Base-by-base conservation (phyloP, 345 rosid species). In the Euphorbia pulcherrima region DNA sequence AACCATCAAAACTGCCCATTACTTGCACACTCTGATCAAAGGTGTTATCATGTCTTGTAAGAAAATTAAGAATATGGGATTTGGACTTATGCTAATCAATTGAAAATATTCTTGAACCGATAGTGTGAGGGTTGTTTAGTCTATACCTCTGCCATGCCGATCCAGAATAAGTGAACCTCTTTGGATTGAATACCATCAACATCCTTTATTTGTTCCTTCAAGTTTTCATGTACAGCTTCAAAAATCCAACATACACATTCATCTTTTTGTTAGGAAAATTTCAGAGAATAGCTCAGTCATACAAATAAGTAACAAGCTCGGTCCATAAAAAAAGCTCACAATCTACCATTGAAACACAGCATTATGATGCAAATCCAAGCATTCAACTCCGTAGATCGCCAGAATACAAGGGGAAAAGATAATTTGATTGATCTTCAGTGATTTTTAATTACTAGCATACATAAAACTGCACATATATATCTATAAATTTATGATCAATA, bases 111-210 rank as follows among this genome's bases (percentile, higher is more conserved):
- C n/a, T n/a, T n/a, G n/a, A n/a, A n/a, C n/a, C n/a, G n/a, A n/a
- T n/a, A n/a, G n/a, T 16, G 6, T 1, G 11, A 61, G 65, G 35
- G 4, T n/a, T 30, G n/a, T 24, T 18, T 23, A 47, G 23, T 62
- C 50, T 35, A 53, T 83, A 92, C 96, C 92, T 92, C 92, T 39
- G 96, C 98, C 96, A 90, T 88, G 64, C 92, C 98, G 55, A 76
- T 73, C 96, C 97, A 92, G 75, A 81, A 82, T 62, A 92, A 75
- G 8, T 83, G 76, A 71, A 92, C 83, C 77, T 90, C 88, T 70
- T 83, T 92, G 47, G 93, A 80, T 56, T 72, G 84, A 53, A 79
- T 89, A 76, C 82, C 86, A 61, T 75, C 88, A 11, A 87, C 92
- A 67, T 80, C 92, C 79, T 86, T 85, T 53, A 83, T 70, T 71